phyloP scores from a whole-genome alignment of 1,139 yeast genomes.

The Debaryomyces nepalensis region DNA sequence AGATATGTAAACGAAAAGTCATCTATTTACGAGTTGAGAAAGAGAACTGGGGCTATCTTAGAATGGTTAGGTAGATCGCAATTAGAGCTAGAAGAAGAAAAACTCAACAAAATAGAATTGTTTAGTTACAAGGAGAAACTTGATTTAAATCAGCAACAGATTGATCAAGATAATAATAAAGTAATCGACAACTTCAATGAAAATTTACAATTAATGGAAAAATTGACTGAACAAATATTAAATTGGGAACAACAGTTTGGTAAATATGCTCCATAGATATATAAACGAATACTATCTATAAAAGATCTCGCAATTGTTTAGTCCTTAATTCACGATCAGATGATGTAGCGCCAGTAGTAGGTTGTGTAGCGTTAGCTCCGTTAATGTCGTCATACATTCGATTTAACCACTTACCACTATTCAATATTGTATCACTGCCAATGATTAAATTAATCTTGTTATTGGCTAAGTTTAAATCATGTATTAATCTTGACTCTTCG shows the following conservation, averaged over 20 bases:
- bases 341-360: too few species aligned
- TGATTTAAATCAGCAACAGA: constrained; percentile 14
- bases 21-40: constrained; percentile 78
- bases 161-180: constrained; percentile 39
- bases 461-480: constrained; percentile 65
- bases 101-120: constrained; percentile 55
- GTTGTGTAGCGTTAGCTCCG: constrained; percentile 15
- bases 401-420: constrained; percentile 58
- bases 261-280: constrained; percentile 45
- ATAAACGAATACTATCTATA: constrained; percentile 17
- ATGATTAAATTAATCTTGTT: constrained; percentile 55
- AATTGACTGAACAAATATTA: constrained; percentile 66
- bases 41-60: constrained; percentile 85
- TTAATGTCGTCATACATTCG: constrained; percentile 32
- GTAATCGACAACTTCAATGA: constrained; percentile 55
- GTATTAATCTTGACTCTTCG: constrained; percentile 85
- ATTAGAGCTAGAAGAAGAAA: constrained; percentile 75
- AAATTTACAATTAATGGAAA: constrained; percentile 68
- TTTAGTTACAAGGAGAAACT: constrained; percentile 33
- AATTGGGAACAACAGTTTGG: constrained; percentile 82
- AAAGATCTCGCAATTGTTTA: constrained; percentile 32
- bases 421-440: constrained; percentile 78
- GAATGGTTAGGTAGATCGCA: constrained; percentile 90
- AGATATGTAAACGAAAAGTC: constrained; percentile 78
- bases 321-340: constrained; percentile 19